Conservation (phyloP, 2,329 filamentous ascomycete species). For the Xylaria multiplex region DNA sequence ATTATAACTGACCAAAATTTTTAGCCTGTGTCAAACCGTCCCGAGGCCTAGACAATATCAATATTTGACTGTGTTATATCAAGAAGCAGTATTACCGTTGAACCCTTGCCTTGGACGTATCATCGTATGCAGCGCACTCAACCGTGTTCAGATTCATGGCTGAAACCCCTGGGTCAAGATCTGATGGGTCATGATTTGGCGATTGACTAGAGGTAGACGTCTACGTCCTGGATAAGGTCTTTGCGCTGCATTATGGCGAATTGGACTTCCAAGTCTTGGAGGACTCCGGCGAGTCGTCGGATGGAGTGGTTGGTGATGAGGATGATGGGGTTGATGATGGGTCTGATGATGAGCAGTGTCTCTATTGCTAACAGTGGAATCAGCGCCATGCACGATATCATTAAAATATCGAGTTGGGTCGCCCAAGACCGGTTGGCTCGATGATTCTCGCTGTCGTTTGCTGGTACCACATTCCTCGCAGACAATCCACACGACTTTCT, state of each 20-base stretch:
- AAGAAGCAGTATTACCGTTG: constrained; percentile 1
- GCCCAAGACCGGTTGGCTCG: constrained; percentile 38
- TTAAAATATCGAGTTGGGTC: constrained; percentile 49
- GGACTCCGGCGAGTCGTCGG: constrained; percentile 31
- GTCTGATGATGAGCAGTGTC: constrained; percentile 35
- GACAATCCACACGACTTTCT: constrained; percentile 48
- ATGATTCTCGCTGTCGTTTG: constrained; percentile 43
- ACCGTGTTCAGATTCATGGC: constrained; percentile 33
- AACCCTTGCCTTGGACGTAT: not conserved
- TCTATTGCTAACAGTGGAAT: constrained; percentile 19
- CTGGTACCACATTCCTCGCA: constrained; percentile 49
- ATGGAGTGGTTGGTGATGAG: constrained; percentile 25
- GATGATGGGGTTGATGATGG: constrained; percentile 12
- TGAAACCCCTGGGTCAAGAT: constrained; percentile 48
- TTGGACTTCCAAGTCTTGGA: constrained; percentile 33
- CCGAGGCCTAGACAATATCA: constrained; percentile 31
- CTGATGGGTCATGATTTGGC: constrained; percentile 48
- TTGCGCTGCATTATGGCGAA: constrained; percentile 34
- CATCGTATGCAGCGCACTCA: not conserved
- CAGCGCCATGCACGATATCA: constrained; percentile 40
- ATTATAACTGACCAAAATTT: constrained; percentile 13
- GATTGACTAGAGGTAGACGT: constrained; percentile 45
- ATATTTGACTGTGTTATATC: constrained; percentile 23
- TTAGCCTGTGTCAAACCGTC: constrained; percentile 1
- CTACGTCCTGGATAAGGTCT: constrained; percentile 43